Base-by-base conservation (phyloP, 2,329 filamentous ascomycete species). In the Aureobasidium sp. region DNA sequence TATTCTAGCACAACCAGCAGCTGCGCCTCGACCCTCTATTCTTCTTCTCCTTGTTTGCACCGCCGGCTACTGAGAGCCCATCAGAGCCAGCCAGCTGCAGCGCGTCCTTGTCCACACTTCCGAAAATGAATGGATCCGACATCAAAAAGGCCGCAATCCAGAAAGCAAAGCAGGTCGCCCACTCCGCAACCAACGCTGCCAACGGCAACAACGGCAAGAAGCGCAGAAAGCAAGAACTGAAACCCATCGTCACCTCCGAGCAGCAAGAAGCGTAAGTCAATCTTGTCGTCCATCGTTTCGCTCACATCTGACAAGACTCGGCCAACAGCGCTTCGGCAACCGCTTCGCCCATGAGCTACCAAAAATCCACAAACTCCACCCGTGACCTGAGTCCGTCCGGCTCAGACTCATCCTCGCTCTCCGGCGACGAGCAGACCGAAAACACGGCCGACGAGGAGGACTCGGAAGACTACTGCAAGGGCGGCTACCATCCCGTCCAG, bases 401-500 rank as follows among this genome's bases (percentile, higher is more conserved):
- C 63, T 88, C 88, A 58, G 89, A 89, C 59, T 71, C 68, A 47
- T 84, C 86, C 61, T 90, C 87, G 64, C 89, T 89, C 50, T 86
- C 85, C 68, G 91, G 93, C 76, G 92, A 96, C 74, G 78, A 77
- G 64, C 82, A 85, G 68, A 85, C 88, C 75, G 92, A 97, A 71
- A 92, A 94, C 73, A 96, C 93, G 44, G 93, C 92, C 72, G 94
- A 97, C 74, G 94, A 99, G 78, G 94, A 99, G 78, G 94, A 99
- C 76, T 96, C 91, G 51, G 93, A 97, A 77, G 94, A 99, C 76
- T 99, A 99, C 80, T 97, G 93, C 84, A 97, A 97, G 78, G 94
- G 94, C 71, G 94, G 94, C 64, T 99, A 97, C 76, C 94, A 99
- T 73, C 94, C 94, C 3, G 94, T 99, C 54, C 83, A 86, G 69